Base-by-base conservation (phyloP, 176 grass and related monocot genomes). In the Zizania latifolia region DNA sequence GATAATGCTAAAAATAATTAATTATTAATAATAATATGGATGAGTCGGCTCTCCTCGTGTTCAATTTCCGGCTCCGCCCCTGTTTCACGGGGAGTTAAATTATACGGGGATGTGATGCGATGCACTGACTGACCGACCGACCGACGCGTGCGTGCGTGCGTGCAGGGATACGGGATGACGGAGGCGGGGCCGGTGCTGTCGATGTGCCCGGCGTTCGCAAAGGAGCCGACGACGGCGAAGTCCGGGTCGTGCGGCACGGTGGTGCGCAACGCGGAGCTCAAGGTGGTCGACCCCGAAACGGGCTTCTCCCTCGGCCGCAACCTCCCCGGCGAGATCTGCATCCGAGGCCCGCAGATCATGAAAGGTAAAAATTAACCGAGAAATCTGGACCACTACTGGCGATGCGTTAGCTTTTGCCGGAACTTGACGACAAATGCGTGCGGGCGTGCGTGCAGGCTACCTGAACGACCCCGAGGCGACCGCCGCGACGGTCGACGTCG, bases 331-430 rank as follows among this genome's bases (percentile, higher is more conserved):
- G 94, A 98, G 84, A 94, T 98, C 44, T 98, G 94, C 89, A 98
- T 98, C 81, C 91, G 94, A 17, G 94, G 94, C 0, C 91, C 86
- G 31, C 94, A 98, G 77, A 94, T 98, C 84, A 98, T 98, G 94
- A 92, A 98, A 86, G 94, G 90, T 92, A 62, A 8, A 58, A 57
- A 19, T 6, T 16, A 51, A 51, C 46, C 8, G 2, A 51, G 4
- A 17, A 17, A 1, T 1, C 43, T 51, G 46, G 46, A 51, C 46
- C 46, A 51, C 46, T n/a, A 7, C 19, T 27, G 22, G 5, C 4
- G 26, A 16, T 4, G 2, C 11, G 54, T 46, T 17, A 26, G 26
- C 19, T 44, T n/a, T n/a, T 27, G 22, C 31, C 31, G 12, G 12
- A 16, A 64, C 12, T 9, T 38, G 69, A 40, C 6, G 2, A 17